Conservation (phyloP, 108 stramenopile genomes). For the Nitzschia sp. region DNA sequence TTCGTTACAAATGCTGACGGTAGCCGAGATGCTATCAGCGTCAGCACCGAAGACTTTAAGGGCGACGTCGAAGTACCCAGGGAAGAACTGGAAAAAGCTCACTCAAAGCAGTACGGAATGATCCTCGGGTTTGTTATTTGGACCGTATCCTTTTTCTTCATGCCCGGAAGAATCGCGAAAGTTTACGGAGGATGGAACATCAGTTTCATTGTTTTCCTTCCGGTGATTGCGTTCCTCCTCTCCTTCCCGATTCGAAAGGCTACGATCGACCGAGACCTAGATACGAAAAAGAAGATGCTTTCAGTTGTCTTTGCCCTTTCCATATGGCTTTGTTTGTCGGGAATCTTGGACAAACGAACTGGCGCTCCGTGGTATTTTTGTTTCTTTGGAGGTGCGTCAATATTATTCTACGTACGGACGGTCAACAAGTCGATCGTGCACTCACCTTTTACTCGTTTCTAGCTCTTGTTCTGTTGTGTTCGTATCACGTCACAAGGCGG, state of each 20-base stretch:
- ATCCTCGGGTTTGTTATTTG: constrained; percentile 16
- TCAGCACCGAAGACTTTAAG: constrained; percentile 16
- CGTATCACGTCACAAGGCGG: constrained; percentile 6
- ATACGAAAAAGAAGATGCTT: constrained; percentile 8
- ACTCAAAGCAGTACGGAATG: constrained; percentile 11
- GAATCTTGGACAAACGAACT: constrained; percentile 11
- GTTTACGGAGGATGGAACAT: constrained; percentile 25
- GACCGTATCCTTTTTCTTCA: constrained; percentile 24
- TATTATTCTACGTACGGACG: neutral
- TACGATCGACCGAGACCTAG: constrained; percentile 16
- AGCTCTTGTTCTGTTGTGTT: constrained; percentile 16
- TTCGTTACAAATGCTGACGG: constrained; percentile 20
- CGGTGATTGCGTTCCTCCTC: constrained; percentile 1
- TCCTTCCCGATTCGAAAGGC: constrained; percentile 19
- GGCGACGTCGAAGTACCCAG: neutral
- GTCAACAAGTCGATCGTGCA: neutral
- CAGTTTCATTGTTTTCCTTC: constrained; percentile 11
- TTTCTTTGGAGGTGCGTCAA: constrained; percentile 24
- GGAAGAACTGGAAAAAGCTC: constrained; percentile 5
- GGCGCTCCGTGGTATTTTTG: constrained; percentile 37
- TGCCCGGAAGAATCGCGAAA: neutral
- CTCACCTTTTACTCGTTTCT: neutral
- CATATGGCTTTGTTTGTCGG: neutral
- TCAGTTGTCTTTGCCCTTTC: neutral
- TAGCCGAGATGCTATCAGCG: constrained; percentile 23